Evolutionary conservation across 345 rosid genomes (phyloP).

Genomic region (Bruguiera sexangula): DNA sequence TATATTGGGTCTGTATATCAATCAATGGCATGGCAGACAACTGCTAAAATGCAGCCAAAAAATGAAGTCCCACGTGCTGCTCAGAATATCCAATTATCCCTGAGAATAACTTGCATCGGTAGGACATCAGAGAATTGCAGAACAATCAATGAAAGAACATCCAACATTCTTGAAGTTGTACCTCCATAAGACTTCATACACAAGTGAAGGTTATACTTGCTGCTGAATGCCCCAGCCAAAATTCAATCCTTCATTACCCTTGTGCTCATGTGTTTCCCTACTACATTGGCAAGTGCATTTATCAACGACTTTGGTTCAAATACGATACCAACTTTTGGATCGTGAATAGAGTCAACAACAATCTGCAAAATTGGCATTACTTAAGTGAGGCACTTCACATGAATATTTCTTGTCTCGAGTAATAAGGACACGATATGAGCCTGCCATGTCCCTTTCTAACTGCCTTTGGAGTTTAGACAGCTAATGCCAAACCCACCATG

Average conservation of each 20-base stretch:
- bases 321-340: constrained; percentile 59
- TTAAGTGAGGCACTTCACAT: background rate
- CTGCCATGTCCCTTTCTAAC: background rate
- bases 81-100: too few relatives aligned
- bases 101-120: too few relatives aligned
- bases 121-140: too few relatives aligned
- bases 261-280: constrained; percentile 27
- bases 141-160: background rate
- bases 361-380: constrained; percentile 42
- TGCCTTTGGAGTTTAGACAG: background rate
- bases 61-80: too few relatives aligned
- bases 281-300: constrained; percentile 48
- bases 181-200: background rate
- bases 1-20: too few relatives aligned
- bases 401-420: background rate
- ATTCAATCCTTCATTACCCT: background rate
- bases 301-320: constrained; percentile 67
- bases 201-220: background rate
- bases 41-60: too few relatives aligned
- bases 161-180: background rate
- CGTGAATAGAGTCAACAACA: constrained; percentile 45
- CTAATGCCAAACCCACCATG: background rate
- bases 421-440: background rate
- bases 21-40: too few relatives aligned
- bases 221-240: background rate